Percentiles rank a stretch among this genome's conserved stretches.
These are phyloP conservation scores for Gossypium lobatum DNA, from an alignment of 441 rosid genomes.

Conservation along the genomic window DNA sequence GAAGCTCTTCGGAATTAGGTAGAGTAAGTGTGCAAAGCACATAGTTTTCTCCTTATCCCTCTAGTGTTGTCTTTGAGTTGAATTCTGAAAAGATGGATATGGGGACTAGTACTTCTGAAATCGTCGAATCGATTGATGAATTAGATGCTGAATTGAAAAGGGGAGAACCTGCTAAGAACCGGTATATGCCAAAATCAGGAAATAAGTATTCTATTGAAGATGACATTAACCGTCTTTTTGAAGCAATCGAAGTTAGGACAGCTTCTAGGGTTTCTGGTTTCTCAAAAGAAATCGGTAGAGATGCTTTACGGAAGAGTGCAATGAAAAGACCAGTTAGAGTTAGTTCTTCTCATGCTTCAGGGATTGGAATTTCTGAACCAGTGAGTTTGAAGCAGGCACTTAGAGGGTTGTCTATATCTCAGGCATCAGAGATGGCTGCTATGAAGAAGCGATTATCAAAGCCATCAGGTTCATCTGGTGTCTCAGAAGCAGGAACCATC, in stretches of 20 bases:
- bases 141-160: conserved; percentile 21
- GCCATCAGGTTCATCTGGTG: conserved; percentile 37
- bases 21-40: conserved; percentile 12
- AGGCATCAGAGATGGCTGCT: conserved; percentile 88
- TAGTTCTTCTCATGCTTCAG: conserved; percentile 49
- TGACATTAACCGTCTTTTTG: conserved; percentile 68
- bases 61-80: conserved; percentile 15
- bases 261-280: conserved; percentile 31
- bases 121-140: conserved; percentile 48
- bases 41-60: conserved; percentile 6
- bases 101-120: conserved; percentile 41
- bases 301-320: conserved; percentile 49
- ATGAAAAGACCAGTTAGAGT: conserved; percentile 67
- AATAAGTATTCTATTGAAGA: conserved; percentile 60
- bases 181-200: conserved; percentile 25
- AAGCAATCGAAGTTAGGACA: conserved; percentile 51
- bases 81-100: conserved; percentile 35
- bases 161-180: conserved; percentile 23
- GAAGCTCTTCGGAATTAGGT: conserved; percentile 39
- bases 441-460: conserved; percentile 46
- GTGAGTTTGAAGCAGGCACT: conserved; percentile 82
- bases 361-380: conserved; percentile 66
- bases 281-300: conserved; percentile 30
- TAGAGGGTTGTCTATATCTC: conserved; percentile 75
- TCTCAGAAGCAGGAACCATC: conserved; percentile 55